Conservation (phyloP, 345 rosid species). For the Citrus hindsii region DNA sequence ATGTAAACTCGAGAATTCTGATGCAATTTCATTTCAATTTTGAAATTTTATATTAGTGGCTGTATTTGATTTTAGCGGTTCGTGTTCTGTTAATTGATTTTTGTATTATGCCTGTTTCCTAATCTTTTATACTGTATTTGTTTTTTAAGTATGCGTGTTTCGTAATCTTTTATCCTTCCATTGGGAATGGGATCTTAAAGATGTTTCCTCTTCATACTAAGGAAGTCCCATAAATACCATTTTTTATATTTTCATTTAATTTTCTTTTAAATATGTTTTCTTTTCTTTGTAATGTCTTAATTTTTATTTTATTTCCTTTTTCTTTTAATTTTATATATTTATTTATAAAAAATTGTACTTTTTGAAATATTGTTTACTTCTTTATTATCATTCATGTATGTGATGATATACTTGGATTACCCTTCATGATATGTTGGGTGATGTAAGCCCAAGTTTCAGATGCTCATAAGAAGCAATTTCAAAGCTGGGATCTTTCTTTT, state of each 20-base stretch:
- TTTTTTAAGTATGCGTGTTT: neutral
- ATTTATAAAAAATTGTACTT: no score
- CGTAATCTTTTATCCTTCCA: neutral
- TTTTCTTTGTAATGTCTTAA: no score
- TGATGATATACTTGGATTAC: constrained; percentile 71
- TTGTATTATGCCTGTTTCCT: neutral
- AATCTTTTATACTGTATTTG: neutral
- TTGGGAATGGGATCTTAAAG: neutral
- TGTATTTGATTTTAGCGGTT: neutral
- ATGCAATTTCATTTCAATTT: constrained; percentile 20
- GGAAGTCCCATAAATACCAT: neutral
- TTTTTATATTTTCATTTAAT: no score
- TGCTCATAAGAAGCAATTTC: constrained; percentile 11
- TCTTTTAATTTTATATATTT: neutral
- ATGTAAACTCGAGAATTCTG: constrained; percentile 63
- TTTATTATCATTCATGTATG: constrained; percentile 17
- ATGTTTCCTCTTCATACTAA: neutral
- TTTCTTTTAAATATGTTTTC: no score
- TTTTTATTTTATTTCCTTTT: neutral
- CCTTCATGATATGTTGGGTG: constrained; percentile 62
- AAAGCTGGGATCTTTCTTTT: neutral
- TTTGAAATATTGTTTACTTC: no score
- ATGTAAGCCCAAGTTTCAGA: constrained; percentile 64
- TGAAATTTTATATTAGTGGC: neutral
- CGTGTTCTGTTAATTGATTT: neutral